Percentiles rank a stretch among this genome's conserved stretches.
These are phyloP conservation scores for Pinus taeda DNA, from an alignment of 75 land plant species.

Conservation along the genomic window DNA sequence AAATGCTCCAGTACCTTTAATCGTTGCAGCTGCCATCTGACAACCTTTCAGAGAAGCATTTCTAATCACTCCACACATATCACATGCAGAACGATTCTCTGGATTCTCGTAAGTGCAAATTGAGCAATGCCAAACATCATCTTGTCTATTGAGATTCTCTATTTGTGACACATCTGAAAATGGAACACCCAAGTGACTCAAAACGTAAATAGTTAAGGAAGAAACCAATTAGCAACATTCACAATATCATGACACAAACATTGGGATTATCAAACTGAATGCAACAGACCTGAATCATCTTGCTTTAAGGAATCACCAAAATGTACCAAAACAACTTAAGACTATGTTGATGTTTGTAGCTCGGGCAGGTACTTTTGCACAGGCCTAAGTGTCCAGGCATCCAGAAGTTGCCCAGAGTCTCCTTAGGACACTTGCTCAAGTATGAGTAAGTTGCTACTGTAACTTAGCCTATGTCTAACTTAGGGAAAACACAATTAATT, in stretches of 20 bases:
- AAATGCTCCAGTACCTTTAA: conserved; percentile 1
- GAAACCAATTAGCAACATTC: neutral
- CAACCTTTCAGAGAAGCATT: conserved; percentile 2
- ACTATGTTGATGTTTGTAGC: too few relatives aligned
- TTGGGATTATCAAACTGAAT: neutral
- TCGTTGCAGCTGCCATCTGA: neutral
- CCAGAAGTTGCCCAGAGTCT: too few relatives aligned
- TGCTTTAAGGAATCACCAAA: neutral
- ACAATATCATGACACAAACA: neutral
- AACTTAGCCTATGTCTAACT: too few relatives aligned
- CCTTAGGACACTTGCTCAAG: too few relatives aligned
- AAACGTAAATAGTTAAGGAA: neutral
- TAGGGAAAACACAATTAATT: too few relatives aligned
- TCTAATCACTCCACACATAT: conserved; percentile 78
- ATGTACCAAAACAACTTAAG: neutral
- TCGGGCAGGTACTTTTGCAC: too few relatives aligned
- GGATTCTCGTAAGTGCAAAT: conserved; percentile 92
- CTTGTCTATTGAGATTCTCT: neutral
- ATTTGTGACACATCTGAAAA: neutral
- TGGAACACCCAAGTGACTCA: conserved; percentile 2
- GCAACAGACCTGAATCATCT: neutral
- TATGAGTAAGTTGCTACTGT: too few relatives aligned
- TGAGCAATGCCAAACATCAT: conserved; percentile 66
- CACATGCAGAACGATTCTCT: conserved; percentile 49
- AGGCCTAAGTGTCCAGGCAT: too few relatives aligned